A percentile compares a stretch with the other conserved stretches of the same genome.
phyloP scores from a whole-genome alignment of 208 protist genomes.

The Trypanosoma theileri region DNA sequence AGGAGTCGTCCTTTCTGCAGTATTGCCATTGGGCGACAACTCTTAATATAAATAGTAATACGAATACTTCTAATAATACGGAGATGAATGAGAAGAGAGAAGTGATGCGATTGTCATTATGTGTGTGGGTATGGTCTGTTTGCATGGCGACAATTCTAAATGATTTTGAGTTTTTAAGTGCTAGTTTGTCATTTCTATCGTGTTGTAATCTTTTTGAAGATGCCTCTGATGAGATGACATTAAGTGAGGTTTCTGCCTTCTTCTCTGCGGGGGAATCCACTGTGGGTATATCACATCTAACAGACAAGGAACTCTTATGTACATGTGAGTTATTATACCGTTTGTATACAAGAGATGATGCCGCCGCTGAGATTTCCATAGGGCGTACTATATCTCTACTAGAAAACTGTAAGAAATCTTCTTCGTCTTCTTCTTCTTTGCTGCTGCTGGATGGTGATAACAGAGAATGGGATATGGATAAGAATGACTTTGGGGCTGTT shows the following conservation, averaged over 20 bases:
- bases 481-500: background rate
- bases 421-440: too few relatives aligned
- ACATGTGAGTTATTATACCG: slow-evolving; percentile 30
- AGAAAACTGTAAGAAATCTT: background rate
- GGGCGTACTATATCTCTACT: background rate
- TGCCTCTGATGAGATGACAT: background rate
- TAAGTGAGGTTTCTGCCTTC: slow-evolving; percentile 2
- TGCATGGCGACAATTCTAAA: slow-evolving; percentile 38
- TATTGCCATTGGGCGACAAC: slow-evolving; percentile 10
- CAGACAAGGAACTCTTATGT: slow-evolving; percentile 24
- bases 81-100: background rate
- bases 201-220: slow-evolving; percentile 9
- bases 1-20: slow-evolving; percentile 14
- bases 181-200: slow-evolving; percentile 45
- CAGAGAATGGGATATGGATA: too few relatives aligned
- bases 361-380: slow-evolving; percentile 4
- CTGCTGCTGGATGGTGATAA: background rate
- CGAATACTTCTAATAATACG: background rate
- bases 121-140: slow-evolving; percentile 66
- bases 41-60: background rate
- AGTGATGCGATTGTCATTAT: slow-evolving; percentile 23
- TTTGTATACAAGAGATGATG: slow-evolving; percentile 24
- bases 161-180: slow-evolving; percentile 67
- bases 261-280: slow-evolving; percentile 3
- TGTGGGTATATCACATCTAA: slow-evolving; percentile 11